Conservation (phyloP, 805 yeast genomes). For the Yamadazyma akitaensis region DNA sequence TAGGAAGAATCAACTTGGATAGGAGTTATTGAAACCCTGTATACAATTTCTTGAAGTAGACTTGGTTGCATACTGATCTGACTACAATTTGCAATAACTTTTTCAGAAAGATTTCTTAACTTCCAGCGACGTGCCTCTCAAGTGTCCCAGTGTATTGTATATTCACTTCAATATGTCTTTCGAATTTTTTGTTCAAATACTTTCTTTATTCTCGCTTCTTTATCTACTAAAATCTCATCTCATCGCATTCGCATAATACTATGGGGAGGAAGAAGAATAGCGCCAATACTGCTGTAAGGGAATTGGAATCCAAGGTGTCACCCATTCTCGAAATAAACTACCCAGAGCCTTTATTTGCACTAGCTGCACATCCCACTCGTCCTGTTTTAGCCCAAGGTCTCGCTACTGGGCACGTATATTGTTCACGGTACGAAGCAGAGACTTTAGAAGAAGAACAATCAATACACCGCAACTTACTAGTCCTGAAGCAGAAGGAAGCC, state of each 20-base stretch:
- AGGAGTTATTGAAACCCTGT: too few species aligned
- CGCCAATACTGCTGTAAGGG: conserved; percentile 24
- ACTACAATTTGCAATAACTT: too few species aligned
- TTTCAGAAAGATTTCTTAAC: too few species aligned
- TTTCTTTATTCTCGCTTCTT: neutral
- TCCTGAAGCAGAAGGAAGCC: conserved; percentile 22
- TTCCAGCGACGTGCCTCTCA: too few species aligned
- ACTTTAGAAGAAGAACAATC: conserved; percentile 34
- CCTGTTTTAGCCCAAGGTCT: conserved; percentile 67
- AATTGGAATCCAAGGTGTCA: conserved; percentile 31
- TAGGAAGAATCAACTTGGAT: too few species aligned
- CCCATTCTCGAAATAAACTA: conserved; percentile 47
- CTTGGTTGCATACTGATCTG: too few species aligned
- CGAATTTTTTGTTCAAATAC: too few species aligned
- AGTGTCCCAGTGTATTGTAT: too few species aligned
- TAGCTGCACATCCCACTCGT: conserved; percentile 73
- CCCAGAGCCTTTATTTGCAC: conserved; percentile 67
- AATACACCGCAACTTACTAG: conserved; percentile 20
- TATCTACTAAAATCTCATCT: conserved; percentile 3
- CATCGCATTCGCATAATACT: conserved; percentile 4
- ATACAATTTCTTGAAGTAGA: too few species aligned
- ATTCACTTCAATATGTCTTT: too few species aligned
- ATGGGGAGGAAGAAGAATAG: conserved; percentile 28
- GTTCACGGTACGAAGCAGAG: conserved; percentile 56
- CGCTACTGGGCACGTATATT: conserved; percentile 75